Conservation (phyloP, 257 asterid species). For the Solanum clarkiae region DNA sequence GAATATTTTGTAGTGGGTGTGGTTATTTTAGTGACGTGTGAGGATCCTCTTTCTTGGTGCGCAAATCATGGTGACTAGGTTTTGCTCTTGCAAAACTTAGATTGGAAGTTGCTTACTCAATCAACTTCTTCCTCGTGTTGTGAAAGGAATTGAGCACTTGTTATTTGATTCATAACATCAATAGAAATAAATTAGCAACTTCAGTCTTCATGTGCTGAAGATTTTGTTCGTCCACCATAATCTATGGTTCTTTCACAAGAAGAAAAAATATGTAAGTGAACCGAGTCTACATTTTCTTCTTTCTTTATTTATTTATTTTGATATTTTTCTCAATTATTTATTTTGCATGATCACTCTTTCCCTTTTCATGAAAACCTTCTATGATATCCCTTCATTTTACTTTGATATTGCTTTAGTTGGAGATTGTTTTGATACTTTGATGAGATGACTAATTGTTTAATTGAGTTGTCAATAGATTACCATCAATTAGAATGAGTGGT, state of each 20-base stretch:
- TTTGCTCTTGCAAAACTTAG: neutral
- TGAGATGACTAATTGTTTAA: neutral
- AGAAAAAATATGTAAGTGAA: neutral
- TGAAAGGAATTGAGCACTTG: neutral
- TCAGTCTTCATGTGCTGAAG: neutral
- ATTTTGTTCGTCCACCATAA: neutral
- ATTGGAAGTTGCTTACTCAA: neutral
- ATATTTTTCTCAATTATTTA: neutral
- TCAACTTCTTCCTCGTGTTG: neutral
- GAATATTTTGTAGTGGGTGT: neutral
- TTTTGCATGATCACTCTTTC: neutral
- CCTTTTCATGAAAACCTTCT: neutral
- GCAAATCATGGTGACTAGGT: neutral
- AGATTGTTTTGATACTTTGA: neutral
- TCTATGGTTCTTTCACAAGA: neutral
- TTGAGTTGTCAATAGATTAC: neutral
- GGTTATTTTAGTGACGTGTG: neutral
- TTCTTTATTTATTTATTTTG: neutral
- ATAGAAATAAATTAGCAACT: neutral
- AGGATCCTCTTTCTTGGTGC: neutral
- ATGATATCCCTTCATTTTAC: neutral
- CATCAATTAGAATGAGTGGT: neutral
- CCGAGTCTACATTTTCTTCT: neutral
- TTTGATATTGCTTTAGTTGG: neutral
- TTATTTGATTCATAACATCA: neutral